phyloP scores from a whole-genome alignment of 768 basidiomycete species.

The Tylopilus felleus region DNA sequence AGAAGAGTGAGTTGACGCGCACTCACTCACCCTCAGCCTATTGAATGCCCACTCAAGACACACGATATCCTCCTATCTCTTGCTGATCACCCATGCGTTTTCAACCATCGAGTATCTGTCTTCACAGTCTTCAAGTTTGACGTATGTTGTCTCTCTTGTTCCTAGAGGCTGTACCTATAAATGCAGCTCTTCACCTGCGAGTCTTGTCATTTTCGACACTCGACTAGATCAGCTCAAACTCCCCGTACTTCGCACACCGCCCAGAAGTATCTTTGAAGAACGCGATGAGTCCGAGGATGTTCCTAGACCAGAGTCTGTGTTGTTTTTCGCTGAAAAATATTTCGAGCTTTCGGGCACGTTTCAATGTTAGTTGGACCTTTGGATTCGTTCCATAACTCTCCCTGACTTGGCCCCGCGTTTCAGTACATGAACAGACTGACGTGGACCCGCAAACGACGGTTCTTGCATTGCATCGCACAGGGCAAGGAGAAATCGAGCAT shows the following conservation, averaged over 20 bases:
- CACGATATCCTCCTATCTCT: constrained; percentile 50
- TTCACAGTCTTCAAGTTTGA: constrained; percentile 17
- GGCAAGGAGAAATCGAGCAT: background rate
- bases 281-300: constrained; percentile 17
- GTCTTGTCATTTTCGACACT: constrained; percentile 61
- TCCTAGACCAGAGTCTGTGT: constrained; percentile 34
- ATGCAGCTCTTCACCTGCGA: constrained; percentile 21
- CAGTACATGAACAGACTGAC: constrained; percentile 11
- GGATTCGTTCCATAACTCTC: background rate
- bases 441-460: background rate
- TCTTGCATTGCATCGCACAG: constrained; percentile 14
- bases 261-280: constrained; percentile 10
- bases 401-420: constrained; percentile 1
- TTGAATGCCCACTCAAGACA: constrained; percentile 19
- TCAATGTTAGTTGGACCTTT: constrained; percentile 38
- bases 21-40: background rate
- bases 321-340: constrained; percentile 46
- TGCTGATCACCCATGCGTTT: constrained; percentile 46
- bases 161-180: background rate
- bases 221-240: constrained; percentile 47
- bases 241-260: constrained; percentile 40
- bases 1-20: constrained; percentile 21
- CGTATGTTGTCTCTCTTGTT: constrained; percentile 14
- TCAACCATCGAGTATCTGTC: constrained; percentile 38
- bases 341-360: constrained; percentile 52